Conservation (phyloP, 2,329 filamentous ascomycete species). For the Sphaerostilbella broomeana region DNA sequence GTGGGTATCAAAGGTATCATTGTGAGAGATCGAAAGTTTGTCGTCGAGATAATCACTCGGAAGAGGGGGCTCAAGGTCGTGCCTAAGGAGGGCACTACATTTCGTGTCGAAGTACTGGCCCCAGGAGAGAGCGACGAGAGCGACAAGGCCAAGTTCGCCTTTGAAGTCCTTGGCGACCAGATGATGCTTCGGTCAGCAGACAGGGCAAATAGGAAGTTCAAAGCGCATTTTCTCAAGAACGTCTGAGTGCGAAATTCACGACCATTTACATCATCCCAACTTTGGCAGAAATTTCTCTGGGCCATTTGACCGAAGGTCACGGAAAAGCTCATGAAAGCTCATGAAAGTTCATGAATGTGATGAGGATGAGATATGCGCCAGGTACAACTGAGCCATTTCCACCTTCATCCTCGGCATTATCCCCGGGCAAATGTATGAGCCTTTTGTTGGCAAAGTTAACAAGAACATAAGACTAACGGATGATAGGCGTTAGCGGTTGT, state of each 20-base stretch:
- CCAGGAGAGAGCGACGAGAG: conserved; percentile 12
- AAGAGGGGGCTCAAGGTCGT: conserved; percentile 66
- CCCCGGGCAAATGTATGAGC: too few species aligned
- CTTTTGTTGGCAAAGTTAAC: too few species aligned
- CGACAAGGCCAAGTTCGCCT: conserved; percentile 46
- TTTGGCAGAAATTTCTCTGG: too few species aligned
- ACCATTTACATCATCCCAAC: too few species aligned
- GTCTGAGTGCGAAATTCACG: conserved; percentile 50
- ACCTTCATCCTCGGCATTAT: too few species aligned
- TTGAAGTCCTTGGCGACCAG: conserved; percentile 83
- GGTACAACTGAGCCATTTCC: too few species aligned
- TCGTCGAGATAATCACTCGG: conserved; percentile 75
- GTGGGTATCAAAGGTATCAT: conserved; percentile 85
- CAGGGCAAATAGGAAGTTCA: conserved; percentile 86
- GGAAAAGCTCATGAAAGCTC: too few species aligned
- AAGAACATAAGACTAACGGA: too few species aligned
- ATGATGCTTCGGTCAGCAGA: conserved; percentile 79
- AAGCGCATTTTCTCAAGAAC: conserved; percentile 69
- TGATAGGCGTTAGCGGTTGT: too few species aligned
- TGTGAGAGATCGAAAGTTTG: conserved; percentile 78
- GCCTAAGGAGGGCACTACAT: conserved; percentile 86
- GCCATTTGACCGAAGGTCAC: too few species aligned
- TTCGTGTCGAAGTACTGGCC: conserved; percentile 63
- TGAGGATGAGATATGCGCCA: too few species aligned
- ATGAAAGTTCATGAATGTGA: too few species aligned